Evolutionary conservation across 257 asterid genomes (phyloP).

Genomic region (Forsythia viridissima): DNA sequence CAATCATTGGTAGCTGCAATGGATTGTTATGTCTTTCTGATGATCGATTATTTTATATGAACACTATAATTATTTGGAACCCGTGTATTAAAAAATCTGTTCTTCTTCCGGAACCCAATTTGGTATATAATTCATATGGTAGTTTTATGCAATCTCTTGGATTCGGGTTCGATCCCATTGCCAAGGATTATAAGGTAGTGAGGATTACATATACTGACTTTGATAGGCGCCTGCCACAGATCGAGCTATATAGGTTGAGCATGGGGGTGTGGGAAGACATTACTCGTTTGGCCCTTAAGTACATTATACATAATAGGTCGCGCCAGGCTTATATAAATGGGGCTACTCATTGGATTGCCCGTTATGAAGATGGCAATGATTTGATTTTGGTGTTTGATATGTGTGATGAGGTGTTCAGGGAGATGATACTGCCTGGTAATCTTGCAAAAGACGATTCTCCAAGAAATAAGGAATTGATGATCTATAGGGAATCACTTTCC

Average conservation of each 20-base stretch:
- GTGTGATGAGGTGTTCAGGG: conserved; percentile 35
- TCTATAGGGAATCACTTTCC: conserved; percentile 29
- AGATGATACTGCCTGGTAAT: conserved; percentile 33
- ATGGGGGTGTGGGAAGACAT: conserved; percentile 44
- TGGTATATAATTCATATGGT: conserved; percentile 36
- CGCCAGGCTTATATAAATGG: conserved; percentile 28
- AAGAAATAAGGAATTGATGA: conserved; percentile 29
- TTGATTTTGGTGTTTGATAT: conserved; percentile 41
- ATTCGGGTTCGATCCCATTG: conserved; percentile 43
- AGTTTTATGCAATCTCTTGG: conserved; percentile 41
- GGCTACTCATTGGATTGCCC: conserved; percentile 46
- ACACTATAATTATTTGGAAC: conserved; percentile 50
- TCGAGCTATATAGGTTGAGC: conserved; percentile 46
- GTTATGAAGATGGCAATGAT: conserved; percentile 11
- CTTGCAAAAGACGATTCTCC: background rate
- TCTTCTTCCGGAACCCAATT: conserved; percentile 43
- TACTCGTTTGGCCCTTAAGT: conserved; percentile 26
- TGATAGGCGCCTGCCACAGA: conserved; percentile 20
- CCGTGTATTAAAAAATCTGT: conserved; percentile 35
- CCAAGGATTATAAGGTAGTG: conserved; percentile 39
- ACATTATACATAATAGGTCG: conserved; percentile 21
- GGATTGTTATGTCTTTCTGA: conserved; percentile 53
- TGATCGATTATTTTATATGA: conserved; percentile 33
- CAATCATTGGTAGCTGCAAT: conserved; percentile 49
- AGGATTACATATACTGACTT: conserved; percentile 38